Percentiles rank a stretch among this genome's conserved stretches.
These are phyloP conservation scores for Skeletonema menzelii DNA, from an alignment of 108 stramenopile species.

Conservation along the genomic window DNA sequence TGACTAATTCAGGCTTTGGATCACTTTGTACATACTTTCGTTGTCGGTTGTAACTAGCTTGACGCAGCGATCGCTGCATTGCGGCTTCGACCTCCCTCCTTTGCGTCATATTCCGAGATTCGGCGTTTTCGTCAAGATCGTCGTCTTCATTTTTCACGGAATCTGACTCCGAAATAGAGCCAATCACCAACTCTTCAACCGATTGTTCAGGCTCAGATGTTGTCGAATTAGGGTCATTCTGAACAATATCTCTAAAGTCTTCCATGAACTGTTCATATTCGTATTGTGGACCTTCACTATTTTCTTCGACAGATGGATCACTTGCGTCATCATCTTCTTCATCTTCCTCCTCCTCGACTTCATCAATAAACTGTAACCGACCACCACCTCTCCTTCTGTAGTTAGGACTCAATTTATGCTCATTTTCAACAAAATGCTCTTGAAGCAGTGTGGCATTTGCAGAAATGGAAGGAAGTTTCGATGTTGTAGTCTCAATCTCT, in stretches of 20 bases:
- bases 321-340: too few species aligned
- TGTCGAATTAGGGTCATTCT: not conserved
- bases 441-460: not conserved
- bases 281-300: not conserved
- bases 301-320: not conserved
- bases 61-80: not conserved
- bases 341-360: not conserved
- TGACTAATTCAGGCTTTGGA: not conserved
- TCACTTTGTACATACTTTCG: not conserved
- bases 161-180: not conserved
- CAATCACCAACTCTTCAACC: not conserved
- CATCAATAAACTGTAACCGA: not conserved
- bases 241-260: not conserved
- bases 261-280: not conserved
- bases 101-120: not conserved
- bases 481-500: not conserved
- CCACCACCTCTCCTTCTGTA: not conserved
- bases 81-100: not conserved
- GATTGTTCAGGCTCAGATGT: not conserved
- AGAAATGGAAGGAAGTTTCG: not conserved
- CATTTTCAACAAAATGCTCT: not conserved
- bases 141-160: not conserved
- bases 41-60: not conserved
- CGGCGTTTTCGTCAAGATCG: not conserved
- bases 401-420: not conserved